phyloP scores from a whole-genome alignment of 495 filamentous ascomycete genomes.

The Sabuloglossum arenarium region DNA sequence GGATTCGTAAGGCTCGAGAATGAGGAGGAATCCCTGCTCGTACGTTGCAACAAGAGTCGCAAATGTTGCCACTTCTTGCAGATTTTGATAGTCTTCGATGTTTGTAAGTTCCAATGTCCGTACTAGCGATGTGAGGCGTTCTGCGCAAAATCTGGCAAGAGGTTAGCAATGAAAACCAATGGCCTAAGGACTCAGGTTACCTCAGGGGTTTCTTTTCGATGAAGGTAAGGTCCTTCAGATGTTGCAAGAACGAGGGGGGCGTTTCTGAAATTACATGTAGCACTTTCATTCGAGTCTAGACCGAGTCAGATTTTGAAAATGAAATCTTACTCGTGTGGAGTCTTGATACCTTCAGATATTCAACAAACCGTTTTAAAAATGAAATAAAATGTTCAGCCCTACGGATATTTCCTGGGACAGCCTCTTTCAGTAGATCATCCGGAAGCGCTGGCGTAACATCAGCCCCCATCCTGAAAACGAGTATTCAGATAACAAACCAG shows the following conservation, averaged over 20 bases:
- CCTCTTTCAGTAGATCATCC: constrained; percentile 73
- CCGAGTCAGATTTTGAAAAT: background rate
- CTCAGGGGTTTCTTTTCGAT: constrained; percentile 93
- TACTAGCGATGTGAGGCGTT: constrained; percentile 85
- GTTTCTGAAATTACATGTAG: constrained; percentile 93
- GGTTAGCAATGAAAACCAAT: background rate
- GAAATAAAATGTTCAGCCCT: constrained; percentile 91
- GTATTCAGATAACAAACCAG: constrained; percentile 26
- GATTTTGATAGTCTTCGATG: constrained; percentile 90
- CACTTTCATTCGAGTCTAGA: constrained; percentile 85
- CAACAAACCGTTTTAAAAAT: constrained; percentile 89
- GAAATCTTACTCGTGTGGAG: background rate
- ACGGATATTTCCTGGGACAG: constrained; percentile 89
- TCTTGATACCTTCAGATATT: constrained; percentile 59
- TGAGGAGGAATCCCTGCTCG: constrained; percentile 89
- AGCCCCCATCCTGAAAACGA: constrained; percentile 6
- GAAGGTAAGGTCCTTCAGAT: constrained; percentile 87
- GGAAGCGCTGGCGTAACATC: constrained; percentile 32
- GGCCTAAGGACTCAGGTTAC: constrained; percentile 2
- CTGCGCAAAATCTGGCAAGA: constrained; percentile 55
- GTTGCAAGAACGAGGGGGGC: constrained; percentile 77
- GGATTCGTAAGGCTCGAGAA: constrained; percentile 89
- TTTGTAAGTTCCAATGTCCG: constrained; percentile 90
- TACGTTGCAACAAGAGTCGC: constrained; percentile 96
- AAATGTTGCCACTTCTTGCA: constrained; percentile 97